Conservation (phyloP, 2,329 filamentous ascomycete genomes). For the Exophiala calicioides region DNA sequence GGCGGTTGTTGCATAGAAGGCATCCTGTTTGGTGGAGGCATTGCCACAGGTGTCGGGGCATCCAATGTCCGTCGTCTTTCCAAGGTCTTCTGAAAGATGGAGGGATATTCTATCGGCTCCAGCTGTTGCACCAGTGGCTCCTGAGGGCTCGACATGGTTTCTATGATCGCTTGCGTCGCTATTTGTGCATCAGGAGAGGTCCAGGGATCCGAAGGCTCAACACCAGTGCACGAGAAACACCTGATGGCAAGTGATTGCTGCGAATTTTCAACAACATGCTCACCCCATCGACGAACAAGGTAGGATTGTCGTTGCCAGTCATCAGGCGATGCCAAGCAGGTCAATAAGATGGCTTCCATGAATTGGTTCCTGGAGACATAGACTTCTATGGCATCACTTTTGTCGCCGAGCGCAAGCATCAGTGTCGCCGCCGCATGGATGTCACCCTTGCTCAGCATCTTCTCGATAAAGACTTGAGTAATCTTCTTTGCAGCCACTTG, state of each 20-base stretch:
- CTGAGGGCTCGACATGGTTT: slow-evolving; percentile 12
- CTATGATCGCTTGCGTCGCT: slow-evolving; percentile 30
- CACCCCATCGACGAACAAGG: slow-evolving; percentile 91
- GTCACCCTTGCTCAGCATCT: slow-evolving; percentile 84
- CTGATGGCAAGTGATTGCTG: slow-evolving; percentile 88
- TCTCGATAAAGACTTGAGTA: slow-evolving; percentile 85
- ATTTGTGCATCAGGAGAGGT: slow-evolving; percentile 76
- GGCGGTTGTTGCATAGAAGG: slow-evolving; percentile 22
- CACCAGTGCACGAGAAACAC: slow-evolving; percentile 87
- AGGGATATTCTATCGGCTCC: slow-evolving; percentile 22
- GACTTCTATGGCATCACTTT: slow-evolving; percentile 92
- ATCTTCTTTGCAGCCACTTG: slow-evolving; percentile 82
- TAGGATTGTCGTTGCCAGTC: slow-evolving; percentile 92
- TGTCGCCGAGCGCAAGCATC: slow-evolving; percentile 85
- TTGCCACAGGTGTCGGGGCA: slow-evolving; percentile 60
- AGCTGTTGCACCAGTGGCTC: slow-evolving; percentile 55
- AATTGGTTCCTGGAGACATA: slow-evolving; percentile 89
- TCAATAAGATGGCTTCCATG: slow-evolving; percentile 89
- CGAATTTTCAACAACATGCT: slow-evolving; percentile 81
- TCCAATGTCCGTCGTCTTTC: slow-evolving; percentile 28
- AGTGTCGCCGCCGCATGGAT: slow-evolving; percentile 90
- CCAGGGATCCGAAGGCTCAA: slow-evolving; percentile 85
- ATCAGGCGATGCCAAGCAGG: slow-evolving; percentile 75
- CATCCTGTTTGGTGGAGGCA: slow-evolving; percentile 27
- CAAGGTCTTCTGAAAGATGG: slow-evolving; percentile 28